phyloP scores from a whole-genome alignment of 2,329 filamentous ascomycete genomes.

The Colletotrichum truncatum region DNA sequence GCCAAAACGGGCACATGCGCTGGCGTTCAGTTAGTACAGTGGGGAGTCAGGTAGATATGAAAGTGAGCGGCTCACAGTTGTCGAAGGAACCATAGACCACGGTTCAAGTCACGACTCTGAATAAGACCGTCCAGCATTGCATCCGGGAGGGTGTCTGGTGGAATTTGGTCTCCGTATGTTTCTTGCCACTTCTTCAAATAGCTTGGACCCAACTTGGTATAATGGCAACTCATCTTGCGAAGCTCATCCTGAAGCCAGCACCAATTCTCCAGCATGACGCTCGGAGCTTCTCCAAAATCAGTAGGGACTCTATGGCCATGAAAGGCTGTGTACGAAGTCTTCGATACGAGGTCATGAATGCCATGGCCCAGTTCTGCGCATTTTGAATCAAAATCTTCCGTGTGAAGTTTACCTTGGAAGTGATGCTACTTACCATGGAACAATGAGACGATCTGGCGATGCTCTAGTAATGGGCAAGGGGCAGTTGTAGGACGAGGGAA shows the following conservation, averaged over 20 bases:
- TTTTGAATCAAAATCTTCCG: too few species aligned
- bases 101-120: neutral
- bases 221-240: neutral
- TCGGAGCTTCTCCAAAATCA: neutral
- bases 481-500: neutral
- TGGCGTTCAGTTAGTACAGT: neutral
- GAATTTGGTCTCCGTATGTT: neutral
- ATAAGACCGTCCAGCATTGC: neutral
- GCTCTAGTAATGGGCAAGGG: neutral
- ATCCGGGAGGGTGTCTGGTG: neutral
- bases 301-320: neutral
- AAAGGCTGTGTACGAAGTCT: neutral
- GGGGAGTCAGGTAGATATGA: neutral
- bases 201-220: neutral
- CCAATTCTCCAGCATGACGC: neutral
- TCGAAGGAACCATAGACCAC: neutral
- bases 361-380: neutral
- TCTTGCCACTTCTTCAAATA: neutral
- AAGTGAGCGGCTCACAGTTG: neutral
- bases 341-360: neutral
- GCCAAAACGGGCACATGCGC: neutral
- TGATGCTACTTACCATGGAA: too few species aligned
- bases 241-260: neutral
- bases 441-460: neutral
- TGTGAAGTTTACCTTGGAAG: too few species aligned